phyloP scores from a whole-genome alignment of 2,329 filamentous ascomycete genomes.

The Fusarium circinatum region DNA sequence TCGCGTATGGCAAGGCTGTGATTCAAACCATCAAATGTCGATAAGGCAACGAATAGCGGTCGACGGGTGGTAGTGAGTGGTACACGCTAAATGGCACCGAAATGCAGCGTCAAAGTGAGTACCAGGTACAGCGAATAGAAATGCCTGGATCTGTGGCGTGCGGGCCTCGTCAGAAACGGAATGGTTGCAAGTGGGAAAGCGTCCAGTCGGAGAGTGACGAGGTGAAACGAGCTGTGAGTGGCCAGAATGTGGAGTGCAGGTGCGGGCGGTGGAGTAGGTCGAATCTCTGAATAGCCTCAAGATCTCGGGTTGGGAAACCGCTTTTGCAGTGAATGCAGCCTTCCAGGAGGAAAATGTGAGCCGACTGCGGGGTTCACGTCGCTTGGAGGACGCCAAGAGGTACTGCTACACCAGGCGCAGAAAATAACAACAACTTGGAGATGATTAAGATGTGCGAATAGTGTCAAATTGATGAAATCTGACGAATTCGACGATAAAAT shows the following conservation, averaged over 20 bases:
- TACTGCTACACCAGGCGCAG: slow-evolving; percentile 46
- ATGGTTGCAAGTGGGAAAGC: slow-evolving; percentile 38
- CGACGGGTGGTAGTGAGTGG: slow-evolving; percentile 20
- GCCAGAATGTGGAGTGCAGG: slow-evolving; percentile 36
- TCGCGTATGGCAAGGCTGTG: slow-evolving; percentile 34
- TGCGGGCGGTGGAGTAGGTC: slow-evolving; percentile 39
- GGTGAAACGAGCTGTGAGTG: slow-evolving; percentile 41
- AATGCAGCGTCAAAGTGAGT: slow-evolving; percentile 31
- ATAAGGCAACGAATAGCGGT: slow-evolving; percentile 35
- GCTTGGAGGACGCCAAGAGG: slow-evolving; percentile 41
- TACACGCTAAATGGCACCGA: slow-evolving; percentile 33
- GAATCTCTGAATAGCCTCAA: slow-evolving; percentile 56
- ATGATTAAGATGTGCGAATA: slow-evolving; percentile 49
- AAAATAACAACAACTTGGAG: slow-evolving; percentile 50
- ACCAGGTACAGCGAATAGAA: slow-evolving; percentile 38
- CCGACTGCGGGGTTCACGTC: slow-evolving; percentile 34
- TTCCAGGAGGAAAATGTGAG: slow-evolving; percentile 39
- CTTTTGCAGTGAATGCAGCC: slow-evolving; percentile 11
- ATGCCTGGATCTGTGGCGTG: slow-evolving; percentile 10
- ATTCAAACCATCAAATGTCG: slow-evolving; percentile 29
- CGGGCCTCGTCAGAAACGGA: slow-evolving; percentile 36
- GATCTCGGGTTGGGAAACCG: slow-evolving; percentile 37
- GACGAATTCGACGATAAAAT: slow-evolving; percentile 42
- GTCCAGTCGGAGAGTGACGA: slow-evolving; percentile 31
- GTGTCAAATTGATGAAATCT: slow-evolving; percentile 57